A percentile compares a stretch with the other conserved stretches of the same genome.
Evolutionary conservation across 2,329 filamentous ascomycete species (phyloP).

Genomic region (Colletotrichum euphorbiae): DNA sequence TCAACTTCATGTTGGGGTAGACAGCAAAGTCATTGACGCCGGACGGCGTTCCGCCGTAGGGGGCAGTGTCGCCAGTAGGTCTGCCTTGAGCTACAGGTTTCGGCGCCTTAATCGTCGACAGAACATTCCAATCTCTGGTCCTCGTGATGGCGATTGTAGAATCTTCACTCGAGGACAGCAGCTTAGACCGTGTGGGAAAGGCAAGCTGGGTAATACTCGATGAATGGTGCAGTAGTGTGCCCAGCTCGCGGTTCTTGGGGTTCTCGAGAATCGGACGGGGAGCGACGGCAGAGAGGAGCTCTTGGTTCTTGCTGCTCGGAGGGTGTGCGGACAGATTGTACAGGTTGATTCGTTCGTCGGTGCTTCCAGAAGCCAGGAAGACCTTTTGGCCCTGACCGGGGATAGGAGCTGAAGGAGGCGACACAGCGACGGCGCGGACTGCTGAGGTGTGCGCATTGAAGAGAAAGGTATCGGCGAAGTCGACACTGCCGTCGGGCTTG

Average conservation of each 20-base stretch:
- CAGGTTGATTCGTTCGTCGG: conserved; percentile 94
- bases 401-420: conserved; percentile 74
- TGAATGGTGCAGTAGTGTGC: conserved; percentile 86
- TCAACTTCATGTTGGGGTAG: conserved; percentile 95
- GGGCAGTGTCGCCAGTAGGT: conserved; percentile 90
- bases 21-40: conserved; percentile 96
- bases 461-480: conserved; percentile 92
- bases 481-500: conserved; percentile 56
- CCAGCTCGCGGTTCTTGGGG: conserved; percentile 86
- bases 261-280: conserved; percentile 85
- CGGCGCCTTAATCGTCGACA: conserved; percentile 90
- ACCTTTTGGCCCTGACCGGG: conserved; percentile 80
- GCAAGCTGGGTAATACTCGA: conserved; percentile 82
- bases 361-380: conserved; percentile 89
- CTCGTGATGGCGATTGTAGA: conserved; percentile 90
- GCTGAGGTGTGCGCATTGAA: conserved; percentile 94
- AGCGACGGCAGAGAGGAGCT: conserved; percentile 74
- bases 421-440: conserved; percentile 89
- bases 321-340: conserved; percentile 85
- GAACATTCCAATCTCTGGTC: conserved; percentile 87
- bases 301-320: conserved; percentile 66
- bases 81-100: conserved; percentile 82
- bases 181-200: conserved; percentile 88
- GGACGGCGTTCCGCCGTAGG: conserved; percentile 81
- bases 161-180: conserved; percentile 90